phyloP scores from a whole-genome alignment of 345 rosid species.

The Reutealis trisperma region DNA sequence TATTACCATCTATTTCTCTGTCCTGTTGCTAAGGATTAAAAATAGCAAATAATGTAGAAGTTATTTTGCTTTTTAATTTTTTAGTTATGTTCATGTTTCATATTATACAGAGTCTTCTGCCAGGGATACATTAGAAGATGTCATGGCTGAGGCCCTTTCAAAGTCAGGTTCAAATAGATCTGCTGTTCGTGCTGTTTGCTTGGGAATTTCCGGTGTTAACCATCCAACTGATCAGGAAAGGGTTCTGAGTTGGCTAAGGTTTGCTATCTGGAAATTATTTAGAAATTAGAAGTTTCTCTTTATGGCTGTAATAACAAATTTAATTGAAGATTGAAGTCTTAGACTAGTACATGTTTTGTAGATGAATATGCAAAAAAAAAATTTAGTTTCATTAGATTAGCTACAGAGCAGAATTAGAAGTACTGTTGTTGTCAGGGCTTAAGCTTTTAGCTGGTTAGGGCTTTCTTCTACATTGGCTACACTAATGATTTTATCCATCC shows the following conservation, averaged over 20 bases:
- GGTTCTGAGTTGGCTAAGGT: slow-evolving; percentile 86
- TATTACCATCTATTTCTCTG: background rate
- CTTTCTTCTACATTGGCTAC: background rate
- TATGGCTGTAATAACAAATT: background rate
- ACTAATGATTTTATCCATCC: background rate
- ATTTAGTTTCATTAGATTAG: background rate
- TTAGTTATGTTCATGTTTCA: slow-evolving; percentile 6
- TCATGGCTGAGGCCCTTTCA: slow-evolving; percentile 78
- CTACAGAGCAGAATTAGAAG: background rate
- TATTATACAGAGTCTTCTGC: slow-evolving; percentile 68
- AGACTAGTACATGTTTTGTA: background rate
- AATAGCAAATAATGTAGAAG: background rate
- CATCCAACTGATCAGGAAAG: slow-evolving; percentile 88
- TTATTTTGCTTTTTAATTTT: background rate
- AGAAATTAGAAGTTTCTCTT: background rate
- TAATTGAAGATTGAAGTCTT: background rate
- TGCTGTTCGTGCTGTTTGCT: slow-evolving; percentile 79
- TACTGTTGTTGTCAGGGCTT: background rate
- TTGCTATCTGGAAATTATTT: slow-evolving; percentile 1
- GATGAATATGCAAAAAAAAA: background rate
- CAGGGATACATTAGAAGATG: slow-evolving; percentile 75
- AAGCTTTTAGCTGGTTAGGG: background rate
- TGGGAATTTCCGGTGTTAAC: slow-evolving; percentile 95
- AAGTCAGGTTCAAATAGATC: slow-evolving; percentile 63
- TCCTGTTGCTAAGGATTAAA: background rate